These are phyloP conservation scores for Neonectria neomacrospora DNA, from an alignment of 2,329 filamentous ascomycete species.

Conservation along the genomic window DNA sequence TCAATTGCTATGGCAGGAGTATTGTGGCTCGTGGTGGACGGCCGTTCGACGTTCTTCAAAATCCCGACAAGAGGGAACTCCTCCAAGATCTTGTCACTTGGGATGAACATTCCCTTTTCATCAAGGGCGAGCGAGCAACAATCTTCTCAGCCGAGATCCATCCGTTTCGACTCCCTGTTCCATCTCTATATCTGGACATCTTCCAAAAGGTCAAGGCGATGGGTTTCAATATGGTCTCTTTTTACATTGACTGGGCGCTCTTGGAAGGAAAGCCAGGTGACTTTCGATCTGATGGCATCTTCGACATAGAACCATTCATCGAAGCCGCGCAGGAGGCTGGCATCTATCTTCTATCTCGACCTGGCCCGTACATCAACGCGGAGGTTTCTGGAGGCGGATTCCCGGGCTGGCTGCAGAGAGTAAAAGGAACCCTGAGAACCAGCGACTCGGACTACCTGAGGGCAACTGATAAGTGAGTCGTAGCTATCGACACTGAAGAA, in stretches of 20 bases:
- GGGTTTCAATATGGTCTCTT: constrained; percentile 82
- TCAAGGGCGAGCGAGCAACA: constrained; percentile 75
- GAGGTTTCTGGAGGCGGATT: constrained; percentile 82
- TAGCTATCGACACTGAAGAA: fast-evolving
- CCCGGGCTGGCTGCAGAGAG: constrained; percentile 80
- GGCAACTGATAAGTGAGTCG: constrained; percentile 71
- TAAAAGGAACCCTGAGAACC: constrained; percentile 73
- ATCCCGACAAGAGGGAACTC: constrained; percentile 38
- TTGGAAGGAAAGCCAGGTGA: constrained; percentile 77
- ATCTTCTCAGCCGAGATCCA: constrained; percentile 81
- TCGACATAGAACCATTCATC: constrained; percentile 79
- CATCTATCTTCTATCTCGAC: constrained; percentile 79
- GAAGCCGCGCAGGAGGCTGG: constrained; percentile 78
- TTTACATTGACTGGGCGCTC: constrained; percentile 83
- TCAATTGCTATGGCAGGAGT: constrained; percentile 27
- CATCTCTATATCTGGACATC: constrained; percentile 70
- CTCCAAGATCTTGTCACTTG: constrained; percentile 67
- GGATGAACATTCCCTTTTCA: constrained; percentile 77
- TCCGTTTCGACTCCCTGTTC: constrained; percentile 66
- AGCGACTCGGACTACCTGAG: constrained; percentile 69
- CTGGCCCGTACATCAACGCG: constrained; percentile 82
- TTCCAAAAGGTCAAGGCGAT: constrained; percentile 86
- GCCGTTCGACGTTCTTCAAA: constrained; percentile 37
- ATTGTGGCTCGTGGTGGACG: constrained; percentile 31
- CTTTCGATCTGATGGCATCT: constrained; percentile 77